Percentiles rank a stretch among this genome's conserved stretches.
phyloP scores from a whole-genome alignment of 495 filamentous ascomycete species.

The Ramalina peruviana region DNA sequence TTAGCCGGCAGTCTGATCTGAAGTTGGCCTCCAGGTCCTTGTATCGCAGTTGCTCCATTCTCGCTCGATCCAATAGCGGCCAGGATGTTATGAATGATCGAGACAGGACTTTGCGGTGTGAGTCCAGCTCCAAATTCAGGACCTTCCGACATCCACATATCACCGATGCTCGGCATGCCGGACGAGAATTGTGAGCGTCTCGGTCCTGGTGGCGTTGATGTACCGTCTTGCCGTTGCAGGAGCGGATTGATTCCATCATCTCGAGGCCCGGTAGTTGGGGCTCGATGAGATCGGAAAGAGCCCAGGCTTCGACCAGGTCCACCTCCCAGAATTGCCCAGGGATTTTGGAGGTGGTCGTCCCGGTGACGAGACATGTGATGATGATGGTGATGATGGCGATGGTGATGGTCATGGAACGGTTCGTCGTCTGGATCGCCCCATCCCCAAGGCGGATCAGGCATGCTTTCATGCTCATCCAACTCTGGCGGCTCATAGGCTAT shows the following conservation, averaged over 20 bases:
- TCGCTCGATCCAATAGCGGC: conserved; percentile 19
- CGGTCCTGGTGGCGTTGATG: conserved; percentile 5
- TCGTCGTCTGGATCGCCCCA: conserved; percentile 39
- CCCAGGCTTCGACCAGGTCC: conserved; percentile 22
- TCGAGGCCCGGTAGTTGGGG: conserved; percentile 29
- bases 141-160: neutral
- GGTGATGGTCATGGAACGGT: conserved; percentile 22
- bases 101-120: neutral
- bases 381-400: conserved; percentile 19
- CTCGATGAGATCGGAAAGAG: conserved; percentile 40
- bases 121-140: neutral
- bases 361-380: conserved; percentile 32
- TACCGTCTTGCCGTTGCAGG: conserved; percentile 32
- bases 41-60: neutral
- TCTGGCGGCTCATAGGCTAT: conserved; percentile 36
- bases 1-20: neutral
- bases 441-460: conserved; percentile 33
- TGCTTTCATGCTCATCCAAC: conserved; percentile 29
- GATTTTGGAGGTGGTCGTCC: conserved; percentile 13
- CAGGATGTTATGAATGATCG: conserved; percentile 2
- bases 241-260: conserved; percentile 80
- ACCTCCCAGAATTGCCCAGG: conserved; percentile 19
- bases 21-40: conserved; percentile 6
- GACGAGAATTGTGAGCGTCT: neutral
- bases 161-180: neutral